Percentiles rank a stretch among this genome's conserved stretches.
Evolutionary conservation across 768 basidiomycete genomes (phyloP).

Genomic region (Pluteus cervinus): DNA sequence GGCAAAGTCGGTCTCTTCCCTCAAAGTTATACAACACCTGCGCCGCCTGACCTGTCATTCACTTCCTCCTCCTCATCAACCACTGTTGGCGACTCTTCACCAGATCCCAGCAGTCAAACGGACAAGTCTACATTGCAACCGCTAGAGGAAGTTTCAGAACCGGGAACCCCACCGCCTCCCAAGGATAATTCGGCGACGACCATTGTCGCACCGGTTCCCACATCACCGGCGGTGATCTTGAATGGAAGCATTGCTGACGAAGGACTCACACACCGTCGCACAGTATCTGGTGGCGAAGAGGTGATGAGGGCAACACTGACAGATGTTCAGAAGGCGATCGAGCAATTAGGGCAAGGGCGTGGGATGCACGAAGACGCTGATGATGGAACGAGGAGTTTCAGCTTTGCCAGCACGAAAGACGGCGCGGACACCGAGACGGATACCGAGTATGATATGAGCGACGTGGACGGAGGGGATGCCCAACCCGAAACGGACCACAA

Average conservation of each 20-base stretch:
- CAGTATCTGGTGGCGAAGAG: slow-evolving; percentile 35
- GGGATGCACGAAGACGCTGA: slow-evolving; percentile 28
- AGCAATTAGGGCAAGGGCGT: slow-evolving; percentile 62
- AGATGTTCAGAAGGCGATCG: slow-evolving; percentile 86
- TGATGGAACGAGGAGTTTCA: slow-evolving; percentile 67
- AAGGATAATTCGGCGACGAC: slow-evolving; percentile 5
- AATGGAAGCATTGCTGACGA: slow-evolving; percentile 14
- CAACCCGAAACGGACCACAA: slow-evolving; percentile 58
- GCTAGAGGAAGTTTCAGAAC: slow-evolving; percentile 42
- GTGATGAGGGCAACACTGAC: slow-evolving; percentile 87
- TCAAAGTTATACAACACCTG: slow-evolving; percentile 73
- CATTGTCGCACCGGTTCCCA: slow-evolving; percentile 31
- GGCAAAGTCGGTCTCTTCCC: slow-evolving; percentile 93
- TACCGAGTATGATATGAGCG: slow-evolving; percentile 43
- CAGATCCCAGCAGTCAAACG: slow-evolving; percentile 7
- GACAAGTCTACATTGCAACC: slow-evolving; percentile 30
- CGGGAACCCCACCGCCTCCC: slow-evolving; percentile 22
- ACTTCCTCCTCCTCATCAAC: slow-evolving; percentile 17
- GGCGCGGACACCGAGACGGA: slow-evolving; percentile 58
- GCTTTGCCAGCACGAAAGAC: slow-evolving; percentile 65
- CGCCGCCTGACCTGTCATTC: slow-evolving; percentile 32
- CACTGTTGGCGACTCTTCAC: slow-evolving; percentile 11
- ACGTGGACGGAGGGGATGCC: slow-evolving; percentile 34
- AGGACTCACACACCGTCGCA: slow-evolving; percentile 12
- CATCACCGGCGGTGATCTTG: slow-evolving; percentile 25